These are phyloP conservation scores for Inga oerstediana DNA, from an alignment of 306 rosid genomes.

Conservation along the genomic window DNA sequence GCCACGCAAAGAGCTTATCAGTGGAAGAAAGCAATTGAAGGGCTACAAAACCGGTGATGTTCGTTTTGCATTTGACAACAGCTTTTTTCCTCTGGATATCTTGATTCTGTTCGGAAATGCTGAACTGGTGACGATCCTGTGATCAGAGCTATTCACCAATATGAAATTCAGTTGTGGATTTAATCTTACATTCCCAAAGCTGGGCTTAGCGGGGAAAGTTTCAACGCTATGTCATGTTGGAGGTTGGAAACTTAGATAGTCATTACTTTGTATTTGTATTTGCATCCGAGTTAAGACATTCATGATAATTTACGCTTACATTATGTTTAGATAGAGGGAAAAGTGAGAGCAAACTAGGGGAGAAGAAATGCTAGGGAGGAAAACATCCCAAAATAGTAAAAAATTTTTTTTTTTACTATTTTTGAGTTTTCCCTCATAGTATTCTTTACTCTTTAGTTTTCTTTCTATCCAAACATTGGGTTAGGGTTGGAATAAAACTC, in stretches of 20 bases:
- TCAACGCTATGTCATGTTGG: background rate
- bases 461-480: too few species aligned
- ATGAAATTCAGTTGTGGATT: background rate
- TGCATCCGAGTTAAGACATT: background rate
- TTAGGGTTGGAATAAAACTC: too few species aligned
- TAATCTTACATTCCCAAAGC: background rate
- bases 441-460: too few species aligned
- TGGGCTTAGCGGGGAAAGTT: background rate
- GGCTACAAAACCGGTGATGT: slow-evolving; percentile 89
- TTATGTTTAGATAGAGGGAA: too few species aligned
- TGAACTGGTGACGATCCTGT: background rate
- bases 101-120: background rate
- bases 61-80: slow-evolving; percentile 36
- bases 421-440: too few species aligned
- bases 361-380: too few species aligned
- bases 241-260: background rate
- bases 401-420: too few species aligned
- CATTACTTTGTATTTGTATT: background rate
- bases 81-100: background rate
- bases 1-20: slow-evolving; percentile 88
- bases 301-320: background rate
- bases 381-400: too few species aligned
- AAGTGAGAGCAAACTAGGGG: too few species aligned
- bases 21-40: slow-evolving; percentile 99
- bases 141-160: background rate